Evolutionary conservation across 208 protist genomes (phyloP), one percentile per base, ranked within the genome.

Genomic region (Crithidia bombi): DNA sequence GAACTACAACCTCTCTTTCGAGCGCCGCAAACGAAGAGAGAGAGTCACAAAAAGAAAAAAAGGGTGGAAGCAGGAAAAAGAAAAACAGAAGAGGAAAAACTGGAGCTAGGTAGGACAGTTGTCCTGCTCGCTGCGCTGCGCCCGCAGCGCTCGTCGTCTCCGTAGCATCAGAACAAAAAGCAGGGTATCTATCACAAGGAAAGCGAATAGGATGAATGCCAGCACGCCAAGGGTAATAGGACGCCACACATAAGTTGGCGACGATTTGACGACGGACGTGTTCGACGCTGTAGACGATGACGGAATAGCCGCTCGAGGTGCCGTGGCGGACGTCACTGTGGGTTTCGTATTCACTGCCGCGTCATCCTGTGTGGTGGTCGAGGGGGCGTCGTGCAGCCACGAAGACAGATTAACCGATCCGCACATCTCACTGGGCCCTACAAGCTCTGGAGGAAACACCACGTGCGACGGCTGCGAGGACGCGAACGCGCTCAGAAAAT

Each of bases 361-460:
- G n/a, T 33, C 39, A 5, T 35, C 41, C 23, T 21, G 21, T 12
- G 55, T 21, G 23, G 32, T 0, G 4, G 55, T 5, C 4, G 47
- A 28, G n/a, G 35, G 28, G 3, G 46, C 2, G 1, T 4, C 5
- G 1, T 0, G 21, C 0, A 68, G 49, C 63, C 63, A 68, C 5
- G 26, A 35, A 15, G 63, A 56, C 5, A 76, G 46, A 21, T 76
- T 47, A 14, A 69, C 70, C 2, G 55, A 39, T 0, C 70, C 70
- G 44, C 70, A 76, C n/a, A 0, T 25, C 4, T 39, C 28, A 19
- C 44, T 38, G 5, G 38, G 15, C 7, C 59, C 59, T 0, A 55
- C n/a, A 15, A 76, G 49, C 4, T 35, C n/a, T 0, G 3, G 36
- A 12, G 62, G 47, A 30, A 70, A 69, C 4, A 30, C 35, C 9